Evolutionary conservation across 441 rosid species (phyloP), one percentile per base, ranked within the genome.

Genomic region (Corymbia citriodora): DNA sequence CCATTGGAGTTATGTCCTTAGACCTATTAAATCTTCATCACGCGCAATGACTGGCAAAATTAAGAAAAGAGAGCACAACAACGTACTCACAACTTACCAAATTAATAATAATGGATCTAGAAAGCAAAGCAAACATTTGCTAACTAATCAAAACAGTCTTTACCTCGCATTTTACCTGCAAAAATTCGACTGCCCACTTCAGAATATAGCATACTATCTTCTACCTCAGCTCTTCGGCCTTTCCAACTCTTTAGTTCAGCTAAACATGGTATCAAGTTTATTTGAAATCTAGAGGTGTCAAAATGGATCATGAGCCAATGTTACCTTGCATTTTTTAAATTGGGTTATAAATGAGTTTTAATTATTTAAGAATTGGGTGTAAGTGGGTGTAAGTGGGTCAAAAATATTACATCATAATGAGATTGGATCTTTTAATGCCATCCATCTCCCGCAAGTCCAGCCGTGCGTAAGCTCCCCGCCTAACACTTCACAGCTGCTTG

Each of bases 41-140:
- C 2, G 10, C 7, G 7, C n/a, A 59, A 2, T 0, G 0, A 59
- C 25, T 0, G 15, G 15, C n/a, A 59, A 27, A 59, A 25, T 59
- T 59, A 25, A 25, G n/a, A 25, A 59, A 59, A 0, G 65, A 59
- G 65, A 59, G 65, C n/a, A 0, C 65, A 59, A 59, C 3, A 2
- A 2, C 0, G 8, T 25, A 14, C 10, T 27, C 3, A 0, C n/a
- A 59, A 14, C 65, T 25, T 25, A 25, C n/a, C n/a, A 59, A 23
- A 13, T 59, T 25, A 10, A 8, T 10, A 59, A 59, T 59, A 25
- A 59, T 25, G 65, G 14, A 59, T 59, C n/a, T 10, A 27, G 65
- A 59, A 59, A 59, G n/a, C 0, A 59, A 0, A 0, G 4, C n/a
- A 0, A 0, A 4, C n/a, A 25, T 25, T 6, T 59, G 3, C 15